These are phyloP conservation scores for Elasticomyces elasticus DNA, from an alignment of 495 filamentous ascomycete genomes.

Conservation along the genomic window DNA sequence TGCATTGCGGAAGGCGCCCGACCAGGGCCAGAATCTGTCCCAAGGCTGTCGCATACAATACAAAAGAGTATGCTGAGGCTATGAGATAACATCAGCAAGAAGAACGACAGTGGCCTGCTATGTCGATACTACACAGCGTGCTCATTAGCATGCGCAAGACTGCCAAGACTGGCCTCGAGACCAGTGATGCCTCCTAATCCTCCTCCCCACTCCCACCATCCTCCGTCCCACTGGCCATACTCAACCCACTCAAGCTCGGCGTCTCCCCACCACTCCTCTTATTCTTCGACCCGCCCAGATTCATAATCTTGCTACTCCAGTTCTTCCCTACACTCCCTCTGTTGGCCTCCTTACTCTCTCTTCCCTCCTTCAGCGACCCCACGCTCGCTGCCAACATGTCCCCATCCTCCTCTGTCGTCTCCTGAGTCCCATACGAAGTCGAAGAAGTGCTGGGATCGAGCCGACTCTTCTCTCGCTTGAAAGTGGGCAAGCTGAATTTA, in stretches of 20 bases:
- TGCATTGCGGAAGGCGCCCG: too few species aligned
- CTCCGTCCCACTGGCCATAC: conserved; percentile 15
- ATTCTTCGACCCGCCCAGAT: conserved; percentile 9
- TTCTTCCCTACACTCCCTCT: conserved; percentile 6
- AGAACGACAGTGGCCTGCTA: too few species aligned
- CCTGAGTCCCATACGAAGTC: conserved; percentile 7
- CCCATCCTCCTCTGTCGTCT: conserved; percentile 19
- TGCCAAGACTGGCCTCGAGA: background rate
- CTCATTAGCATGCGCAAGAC: too few species aligned
- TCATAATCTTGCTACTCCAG: conserved; percentile 20
- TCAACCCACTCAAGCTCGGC: conserved; percentile 19
- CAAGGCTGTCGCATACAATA: too few species aligned
- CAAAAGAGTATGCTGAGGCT: too few species aligned
- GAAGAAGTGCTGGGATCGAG: conserved; percentile 13
- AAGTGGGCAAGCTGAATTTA: conserved; percentile 27
- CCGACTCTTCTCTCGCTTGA: conserved; percentile 21
- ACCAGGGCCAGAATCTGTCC: too few species aligned
- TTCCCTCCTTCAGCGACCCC: conserved; percentile 9
- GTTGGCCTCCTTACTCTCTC: conserved; percentile 6
- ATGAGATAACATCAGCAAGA: too few species aligned
- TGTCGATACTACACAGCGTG: too few species aligned
- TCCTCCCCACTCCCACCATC: conserved; percentile 12
- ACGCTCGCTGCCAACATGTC: conserved; percentile 7
- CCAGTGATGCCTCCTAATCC: background rate
- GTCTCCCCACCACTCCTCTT: conserved; percentile 10